phyloP scores from a whole-genome alignment of 1,284 basidiomycete genomes.

The Papiliotrema nemorosa region DNA sequence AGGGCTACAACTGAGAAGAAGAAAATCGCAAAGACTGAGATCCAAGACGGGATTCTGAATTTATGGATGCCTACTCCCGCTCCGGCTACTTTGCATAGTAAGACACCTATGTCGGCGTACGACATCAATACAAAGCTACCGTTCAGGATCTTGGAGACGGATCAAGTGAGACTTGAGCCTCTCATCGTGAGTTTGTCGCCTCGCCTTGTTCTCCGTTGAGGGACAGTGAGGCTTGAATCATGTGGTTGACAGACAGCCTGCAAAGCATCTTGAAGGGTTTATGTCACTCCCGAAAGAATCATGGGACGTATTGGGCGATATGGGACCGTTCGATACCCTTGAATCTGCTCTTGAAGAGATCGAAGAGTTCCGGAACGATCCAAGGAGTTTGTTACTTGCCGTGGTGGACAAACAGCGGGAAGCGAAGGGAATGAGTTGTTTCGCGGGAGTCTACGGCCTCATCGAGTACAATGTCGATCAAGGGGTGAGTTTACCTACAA shows the following conservation, averaged over 20 bases:
- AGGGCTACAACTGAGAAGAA: too few relatives aligned
- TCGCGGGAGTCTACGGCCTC: conserved; percentile 23
- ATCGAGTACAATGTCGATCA: conserved; percentile 13
- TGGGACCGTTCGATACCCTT: conserved; percentile 15
- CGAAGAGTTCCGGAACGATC: conserved; percentile 17
- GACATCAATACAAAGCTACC: conserved; percentile 23
- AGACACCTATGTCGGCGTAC: conserved; percentile 16
- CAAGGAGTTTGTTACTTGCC: conserved; percentile 15
- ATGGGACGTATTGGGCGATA: conserved; percentile 16
- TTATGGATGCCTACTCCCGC: conserved; percentile 12
- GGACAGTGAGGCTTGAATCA: not conserved
- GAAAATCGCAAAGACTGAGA: too few relatives aligned
- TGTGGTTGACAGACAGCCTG: conserved; percentile 8
- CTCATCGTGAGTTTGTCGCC: conserved; percentile 13
- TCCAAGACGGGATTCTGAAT: conserved; percentile 7
- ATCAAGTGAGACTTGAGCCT: conserved; percentile 20
- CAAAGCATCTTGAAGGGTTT: conserved; percentile 19
- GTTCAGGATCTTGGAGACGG: conserved; percentile 15
- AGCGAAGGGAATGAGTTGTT: conserved; percentile 7
- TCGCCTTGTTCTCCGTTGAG: not conserved
- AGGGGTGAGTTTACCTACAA: conserved; percentile 10
- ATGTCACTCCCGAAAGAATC: conserved; percentile 16
- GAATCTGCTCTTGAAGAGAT: conserved; percentile 16
- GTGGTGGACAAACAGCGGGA: conserved; percentile 23
- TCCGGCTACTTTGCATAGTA: conserved; percentile 9